Conservation (phyloP, 2,329 filamentous ascomycete genomes). For the Tolypocladium amazonense region DNA sequence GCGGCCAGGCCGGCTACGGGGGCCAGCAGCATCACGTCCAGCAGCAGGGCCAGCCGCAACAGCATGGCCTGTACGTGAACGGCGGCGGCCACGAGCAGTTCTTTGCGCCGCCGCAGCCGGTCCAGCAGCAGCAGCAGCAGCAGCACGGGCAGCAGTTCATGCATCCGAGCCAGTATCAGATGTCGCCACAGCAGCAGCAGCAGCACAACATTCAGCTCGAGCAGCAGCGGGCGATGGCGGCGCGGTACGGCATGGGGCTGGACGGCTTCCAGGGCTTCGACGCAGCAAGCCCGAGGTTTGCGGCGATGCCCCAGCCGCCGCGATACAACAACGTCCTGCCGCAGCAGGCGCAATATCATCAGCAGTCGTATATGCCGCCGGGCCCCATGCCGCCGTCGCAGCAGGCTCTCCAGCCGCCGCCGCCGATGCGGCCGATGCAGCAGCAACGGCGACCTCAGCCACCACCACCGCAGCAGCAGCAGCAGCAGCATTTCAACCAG, state of each 20-base stretch:
- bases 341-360: background rate
- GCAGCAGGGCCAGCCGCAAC: slow-evolving; percentile 10
- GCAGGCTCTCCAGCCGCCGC: background rate
- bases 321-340: background rate
- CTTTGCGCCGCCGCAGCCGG: slow-evolving; percentile 8
- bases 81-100: slow-evolving; percentile 13
- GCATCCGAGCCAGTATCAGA: slow-evolving; percentile 11
- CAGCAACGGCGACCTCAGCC: background rate
- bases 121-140: slow-evolving; percentile 12
- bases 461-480: background rate
- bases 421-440: background rate
- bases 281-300: slow-evolving; percentile 1
- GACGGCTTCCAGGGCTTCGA: slow-evolving; percentile 1
- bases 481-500: background rate
- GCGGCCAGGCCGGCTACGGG: slow-evolving; percentile 12
- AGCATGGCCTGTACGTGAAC: slow-evolving; percentile 6
- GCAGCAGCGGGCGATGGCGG: slow-evolving; percentile 7
- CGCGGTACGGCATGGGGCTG: background rate
- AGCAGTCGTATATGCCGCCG: background rate
- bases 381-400: background rate
- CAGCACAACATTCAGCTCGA: slow-evolving; percentile 8
- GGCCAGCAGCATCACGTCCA: slow-evolving; percentile 12
- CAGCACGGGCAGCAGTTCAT: slow-evolving; percentile 11
- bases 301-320: slow-evolving; percentile 9
- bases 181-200: slow-evolving; percentile 12